Evolutionary conservation across 2,329 filamentous ascomycete genomes (phyloP).

Genomic region (Plenodomus biglobosus): DNA sequence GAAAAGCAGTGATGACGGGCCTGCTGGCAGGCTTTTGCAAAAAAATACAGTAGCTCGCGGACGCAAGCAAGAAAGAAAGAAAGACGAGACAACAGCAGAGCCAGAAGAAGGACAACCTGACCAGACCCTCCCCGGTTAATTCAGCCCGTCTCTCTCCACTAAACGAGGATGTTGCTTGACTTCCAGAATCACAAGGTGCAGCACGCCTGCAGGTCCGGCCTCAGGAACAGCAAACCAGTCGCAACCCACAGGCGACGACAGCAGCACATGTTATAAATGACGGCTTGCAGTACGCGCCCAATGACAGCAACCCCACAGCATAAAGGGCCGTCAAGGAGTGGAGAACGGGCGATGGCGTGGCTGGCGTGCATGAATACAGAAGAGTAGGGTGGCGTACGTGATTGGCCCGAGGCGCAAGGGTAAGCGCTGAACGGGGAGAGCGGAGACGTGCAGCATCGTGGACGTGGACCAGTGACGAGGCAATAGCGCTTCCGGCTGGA

Average conservation of each 20-base stretch:
- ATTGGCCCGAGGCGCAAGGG: constrained; percentile 19
- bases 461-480: constrained; percentile 27
- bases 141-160: neutral
- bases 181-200: constrained; percentile 12
- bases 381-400: constrained; percentile 4
- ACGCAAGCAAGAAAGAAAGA: constrained; percentile 14
- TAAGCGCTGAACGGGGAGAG: constrained; percentile 27
- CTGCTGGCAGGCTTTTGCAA: constrained; percentile 7
- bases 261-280: constrained; percentile 23
- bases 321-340: constrained; percentile 20
- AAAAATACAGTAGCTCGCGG: constrained; percentile 14
- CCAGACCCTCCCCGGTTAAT: neutral
- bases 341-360: constrained; percentile 18
- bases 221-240: constrained; percentile 25
- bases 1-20: constrained; percentile 7
- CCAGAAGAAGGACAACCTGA: constrained; percentile 5
- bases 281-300: constrained; percentile 17
- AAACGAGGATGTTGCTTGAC: constrained; percentile 18
- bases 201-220: constrained; percentile 19
- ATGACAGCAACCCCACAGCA: constrained; percentile 19
- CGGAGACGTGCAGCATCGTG: constrained; percentile 21
- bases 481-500: constrained; percentile 36
- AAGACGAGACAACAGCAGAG: constrained; percentile 7
- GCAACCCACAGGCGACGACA: constrained; percentile 22
- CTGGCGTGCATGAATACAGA: constrained; percentile 16